Evolutionary conservation across 352 stramenopile genomes (phyloP).

Genomic region (Globisporangium alternatum): DNA sequence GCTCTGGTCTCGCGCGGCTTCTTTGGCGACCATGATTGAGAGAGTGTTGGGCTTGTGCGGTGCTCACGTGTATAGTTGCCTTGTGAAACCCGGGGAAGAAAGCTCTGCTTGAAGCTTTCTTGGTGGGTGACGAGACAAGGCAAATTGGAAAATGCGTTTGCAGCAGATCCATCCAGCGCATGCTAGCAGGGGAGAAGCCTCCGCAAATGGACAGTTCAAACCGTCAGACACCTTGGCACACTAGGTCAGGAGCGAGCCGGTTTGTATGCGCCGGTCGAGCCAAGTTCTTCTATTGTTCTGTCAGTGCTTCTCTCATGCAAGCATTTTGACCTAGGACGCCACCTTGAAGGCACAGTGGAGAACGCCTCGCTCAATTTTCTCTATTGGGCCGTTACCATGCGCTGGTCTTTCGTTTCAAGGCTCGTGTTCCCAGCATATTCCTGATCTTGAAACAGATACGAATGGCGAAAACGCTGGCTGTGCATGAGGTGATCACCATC

Average conservation of each 20-base stretch:
- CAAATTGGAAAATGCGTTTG: constrained; percentile 1
- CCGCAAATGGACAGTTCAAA: background rate
- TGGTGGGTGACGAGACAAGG: background rate
- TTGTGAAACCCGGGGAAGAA: background rate
- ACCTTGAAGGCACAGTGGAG: too few relatives aligned
- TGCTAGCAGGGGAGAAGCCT: background rate
- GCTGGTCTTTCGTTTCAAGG: too few relatives aligned
- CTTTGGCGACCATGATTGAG: constrained; percentile 8
- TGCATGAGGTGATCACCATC: too few relatives aligned
- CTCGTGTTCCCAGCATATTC: too few relatives aligned
- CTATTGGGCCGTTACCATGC: background rate
- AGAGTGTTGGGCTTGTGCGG: background rate
- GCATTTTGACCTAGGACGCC: background rate
- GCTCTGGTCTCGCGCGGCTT: background rate
- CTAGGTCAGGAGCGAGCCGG: background rate
- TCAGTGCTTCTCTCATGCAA: background rate
- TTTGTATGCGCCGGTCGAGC: background rate
- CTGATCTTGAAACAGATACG: too few relatives aligned
- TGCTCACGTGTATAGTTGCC: constrained; percentile 2
- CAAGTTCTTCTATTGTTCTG: background rate
- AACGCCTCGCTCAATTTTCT: background rate
- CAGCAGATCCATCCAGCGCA: background rate
- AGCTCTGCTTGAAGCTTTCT: background rate
- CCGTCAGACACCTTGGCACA: too few relatives aligned
- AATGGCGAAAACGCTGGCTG: too few relatives aligned